Evolutionary conservation across 192 early-diverging fungal genomes (phyloP), one percentile per base, ranked within the genome.

Genomic region (Backusella morwellensis): DNA sequence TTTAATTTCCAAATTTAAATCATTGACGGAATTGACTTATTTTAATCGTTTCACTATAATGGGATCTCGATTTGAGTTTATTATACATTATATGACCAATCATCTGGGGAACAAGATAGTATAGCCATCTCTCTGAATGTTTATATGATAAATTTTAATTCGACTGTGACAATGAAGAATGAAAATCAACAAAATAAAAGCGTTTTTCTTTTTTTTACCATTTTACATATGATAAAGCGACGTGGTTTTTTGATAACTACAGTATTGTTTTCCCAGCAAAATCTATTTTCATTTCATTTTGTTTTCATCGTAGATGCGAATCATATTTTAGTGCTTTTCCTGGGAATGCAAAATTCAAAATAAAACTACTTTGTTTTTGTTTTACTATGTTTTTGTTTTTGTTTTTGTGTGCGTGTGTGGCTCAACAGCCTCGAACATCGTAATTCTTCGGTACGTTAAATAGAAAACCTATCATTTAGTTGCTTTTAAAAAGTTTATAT

Each of bases 341-440:
- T 63, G 9, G 26, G 56, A 63, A 63, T 63, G 56, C 56, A 63
- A 63, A 63, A 14, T 63, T 63, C 56, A 63, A 63, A 63, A 63
- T 63, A 63, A 12, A 29, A 63, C 56, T 63, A 29, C 12, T 29
- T 12, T 63, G 21, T 63, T 63, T 29, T 15, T 52, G 6, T 50
- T 32, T 54, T 54, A 54, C 9, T 56, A 56, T 56, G 2, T 23
- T 26, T 63, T 26, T 26, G 2, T 23, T 26, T 63, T 26, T 26
- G 21, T 63, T 29, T 63, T 63, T 44, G 42, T 44, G 32, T 32
- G 2, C 32, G 32, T 44, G 42, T 44, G 4, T 44, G 42, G 38
- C 11, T 9, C 38, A 40, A 17, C n/a, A 63, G 8, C 56, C 12
- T 29, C 26, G 12, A 26, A 26, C 26, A 63, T 63, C 1, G 1